These are phyloP conservation scores for Pseudopediastrum boryanum DNA, from an alignment of 139 green algal species.

Conservation along the genomic window DNA sequence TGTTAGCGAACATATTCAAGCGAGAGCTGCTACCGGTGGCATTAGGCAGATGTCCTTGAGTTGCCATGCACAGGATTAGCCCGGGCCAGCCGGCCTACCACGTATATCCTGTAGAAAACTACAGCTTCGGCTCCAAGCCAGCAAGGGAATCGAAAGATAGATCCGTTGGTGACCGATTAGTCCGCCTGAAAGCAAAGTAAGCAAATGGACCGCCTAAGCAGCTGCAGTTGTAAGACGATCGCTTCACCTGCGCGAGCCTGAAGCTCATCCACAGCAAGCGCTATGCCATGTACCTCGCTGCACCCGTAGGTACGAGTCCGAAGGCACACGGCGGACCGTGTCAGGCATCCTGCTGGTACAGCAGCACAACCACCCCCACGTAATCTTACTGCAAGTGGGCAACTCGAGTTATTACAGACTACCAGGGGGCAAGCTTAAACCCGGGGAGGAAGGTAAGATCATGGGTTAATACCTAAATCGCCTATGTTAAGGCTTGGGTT, in stretches of 20 bases:
- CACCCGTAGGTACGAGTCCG: conserved; percentile 74
- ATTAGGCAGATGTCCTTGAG: too few relatives aligned
- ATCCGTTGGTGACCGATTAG: conserved; percentile 61
- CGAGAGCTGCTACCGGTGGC: too few relatives aligned
- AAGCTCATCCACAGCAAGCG: background rate
- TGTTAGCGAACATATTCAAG: too few relatives aligned
- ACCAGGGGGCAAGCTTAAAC: conserved; percentile 85
- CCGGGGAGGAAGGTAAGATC: conserved; percentile 87
- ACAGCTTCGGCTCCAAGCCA: conserved; percentile 90
- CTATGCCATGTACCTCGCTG: background rate
- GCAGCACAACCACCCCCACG: conserved; percentile 92
- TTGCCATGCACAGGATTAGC: too few relatives aligned
- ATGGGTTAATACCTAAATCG: too few relatives aligned
- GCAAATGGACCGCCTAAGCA: conserved; percentile 16
- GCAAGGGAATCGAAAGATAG: conserved; percentile 82
- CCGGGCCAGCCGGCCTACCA: conserved; percentile 69
- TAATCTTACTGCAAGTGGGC: conserved; percentile 88
- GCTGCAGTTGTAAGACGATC: background rate
- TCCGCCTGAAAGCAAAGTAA: conserved; percentile 82
- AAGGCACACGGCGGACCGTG: conserved; percentile 84
- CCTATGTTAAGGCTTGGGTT: too few relatives aligned
- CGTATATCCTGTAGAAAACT: conserved; percentile 85
- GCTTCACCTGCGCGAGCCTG: background rate
- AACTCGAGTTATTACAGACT: conserved; percentile 83
- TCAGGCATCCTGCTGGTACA: conserved; percentile 91